These are phyloP conservation scores for Posidonia australis DNA, from an alignment of 106 monocot species.

Conservation along the genomic window DNA sequence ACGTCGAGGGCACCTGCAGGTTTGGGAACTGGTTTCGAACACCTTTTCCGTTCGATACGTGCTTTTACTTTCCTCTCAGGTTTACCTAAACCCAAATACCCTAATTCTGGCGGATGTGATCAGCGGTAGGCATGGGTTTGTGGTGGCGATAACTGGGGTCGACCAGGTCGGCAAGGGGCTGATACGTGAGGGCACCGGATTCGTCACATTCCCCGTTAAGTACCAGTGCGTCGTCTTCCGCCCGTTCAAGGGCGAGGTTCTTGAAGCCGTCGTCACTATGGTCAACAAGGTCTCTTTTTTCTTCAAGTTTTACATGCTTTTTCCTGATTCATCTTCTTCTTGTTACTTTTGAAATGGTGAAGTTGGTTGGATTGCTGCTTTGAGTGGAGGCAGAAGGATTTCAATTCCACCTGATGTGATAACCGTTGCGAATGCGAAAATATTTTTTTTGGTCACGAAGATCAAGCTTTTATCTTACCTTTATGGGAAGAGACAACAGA, in stretches of 20 bases:
- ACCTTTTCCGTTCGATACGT: not conserved
- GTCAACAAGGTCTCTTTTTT: slow-evolving; percentile 64
- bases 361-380: not conserved
- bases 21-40: not conserved
- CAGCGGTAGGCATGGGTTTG: slow-evolving; percentile 91
- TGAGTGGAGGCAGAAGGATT: not conserved
- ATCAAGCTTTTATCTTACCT: too few relatives aligned
- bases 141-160: slow-evolving; percentile 85
- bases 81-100: not conserved
- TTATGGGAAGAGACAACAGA: too few relatives aligned
- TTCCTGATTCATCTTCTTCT: not conserved
- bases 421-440: too few relatives aligned
- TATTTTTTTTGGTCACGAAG: too few relatives aligned
- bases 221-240: slow-evolving; percentile 96
- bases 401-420: not conserved
- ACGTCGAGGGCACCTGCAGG: slow-evolving; percentile 99
- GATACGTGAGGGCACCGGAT: slow-evolving; percentile 93
- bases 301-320: not conserved
- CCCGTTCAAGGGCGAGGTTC: slow-evolving; percentile 88
- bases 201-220: slow-evolving; percentile 97
- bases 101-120: not conserved
- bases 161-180: slow-evolving; percentile 90
- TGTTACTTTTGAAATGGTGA: not conserved
- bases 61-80: slow-evolving; percentile 29
- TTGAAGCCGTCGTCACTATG: slow-evolving; percentile 94